Conservation (phyloP, 352 stramenopile species). For the Phytophthora quininea region DNA sequence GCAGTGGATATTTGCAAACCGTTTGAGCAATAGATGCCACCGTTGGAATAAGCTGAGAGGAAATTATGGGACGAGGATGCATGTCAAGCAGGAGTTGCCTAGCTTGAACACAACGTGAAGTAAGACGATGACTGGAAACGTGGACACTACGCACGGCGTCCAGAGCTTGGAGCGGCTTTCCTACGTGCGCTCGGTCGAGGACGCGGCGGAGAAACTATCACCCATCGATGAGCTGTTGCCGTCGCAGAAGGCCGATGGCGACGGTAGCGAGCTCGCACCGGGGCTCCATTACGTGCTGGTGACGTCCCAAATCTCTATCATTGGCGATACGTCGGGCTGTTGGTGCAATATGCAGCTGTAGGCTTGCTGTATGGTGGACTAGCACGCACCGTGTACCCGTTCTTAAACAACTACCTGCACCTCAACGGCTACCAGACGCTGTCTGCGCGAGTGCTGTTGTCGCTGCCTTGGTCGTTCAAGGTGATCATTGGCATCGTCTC, state of each 20-base stretch:
- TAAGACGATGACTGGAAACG: slow-evolving; percentile 16
- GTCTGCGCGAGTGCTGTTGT: slow-evolving; percentile 63
- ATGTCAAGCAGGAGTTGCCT: not conserved
- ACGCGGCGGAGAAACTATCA: slow-evolving; percentile 12
- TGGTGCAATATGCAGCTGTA: slow-evolving; percentile 74
- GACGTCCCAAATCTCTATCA: slow-evolving; percentile 60
- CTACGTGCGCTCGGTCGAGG: slow-evolving; percentile 14
- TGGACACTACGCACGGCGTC: slow-evolving; percentile 16
- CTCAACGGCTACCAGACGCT: slow-evolving; percentile 72
- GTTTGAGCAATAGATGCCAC: not conserved
- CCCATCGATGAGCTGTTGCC: not conserved
- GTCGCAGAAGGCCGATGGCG: slow-evolving; percentile 17
- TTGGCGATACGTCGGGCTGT: slow-evolving; percentile 56
- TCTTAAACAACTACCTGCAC: slow-evolving; percentile 78
- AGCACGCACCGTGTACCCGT: slow-evolving; percentile 67
- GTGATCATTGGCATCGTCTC: slow-evolving; percentile 69
- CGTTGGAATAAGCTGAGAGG: not conserved
- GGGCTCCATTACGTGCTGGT: slow-evolving; percentile 41
- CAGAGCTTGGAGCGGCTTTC: slow-evolving; percentile 33
- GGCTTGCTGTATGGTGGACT: slow-evolving; percentile 67
- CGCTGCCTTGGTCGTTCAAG: slow-evolving; percentile 70
- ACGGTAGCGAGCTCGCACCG: slow-evolving; percentile 12
- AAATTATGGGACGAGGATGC: slow-evolving; percentile 27
- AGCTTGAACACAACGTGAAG: not conserved
- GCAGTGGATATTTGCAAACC: not conserved